Conservation (phyloP, 768 basidiomycete species). For the Xanthoconium purpureum region DNA sequence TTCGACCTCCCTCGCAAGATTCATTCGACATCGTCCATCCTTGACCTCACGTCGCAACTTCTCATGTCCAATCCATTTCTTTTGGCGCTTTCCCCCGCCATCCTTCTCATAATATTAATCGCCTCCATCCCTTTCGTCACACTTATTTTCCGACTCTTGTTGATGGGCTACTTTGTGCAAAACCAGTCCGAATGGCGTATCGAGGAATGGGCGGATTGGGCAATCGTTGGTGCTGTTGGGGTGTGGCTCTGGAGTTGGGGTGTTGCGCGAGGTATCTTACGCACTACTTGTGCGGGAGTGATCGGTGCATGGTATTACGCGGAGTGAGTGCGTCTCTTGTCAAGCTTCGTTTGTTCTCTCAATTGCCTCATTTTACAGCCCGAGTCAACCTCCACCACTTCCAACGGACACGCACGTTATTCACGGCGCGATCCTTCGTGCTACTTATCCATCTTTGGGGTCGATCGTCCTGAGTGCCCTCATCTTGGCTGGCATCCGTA, state of each 20-base stretch:
- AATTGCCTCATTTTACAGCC: conserved; percentile 18
- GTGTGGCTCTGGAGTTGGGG: conserved; percentile 76
- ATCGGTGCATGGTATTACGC: conserved; percentile 92
- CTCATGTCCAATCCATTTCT: conserved; percentile 73
- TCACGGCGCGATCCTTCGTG: conserved; percentile 72
- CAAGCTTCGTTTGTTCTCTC: neutral
- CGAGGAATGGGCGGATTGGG: conserved; percentile 70
- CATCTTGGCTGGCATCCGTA: conserved; percentile 67
- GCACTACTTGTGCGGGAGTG: conserved; percentile 76
- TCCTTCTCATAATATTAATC: conserved; percentile 65
- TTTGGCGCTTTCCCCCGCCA: conserved; percentile 67
- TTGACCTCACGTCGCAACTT: conserved; percentile 62
- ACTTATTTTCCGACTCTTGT: conserved; percentile 70
- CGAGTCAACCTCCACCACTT: conserved; percentile 34
- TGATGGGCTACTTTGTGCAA: conserved; percentile 56
- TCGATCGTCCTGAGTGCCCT: conserved; percentile 74
- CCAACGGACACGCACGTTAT: conserved; percentile 67
- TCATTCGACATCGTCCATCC: conserved; percentile 58
- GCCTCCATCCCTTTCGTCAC: conserved; percentile 77
- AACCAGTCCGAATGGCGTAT: conserved; percentile 52
- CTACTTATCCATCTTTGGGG: conserved; percentile 80
- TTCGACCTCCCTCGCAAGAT: conserved; percentile 68
- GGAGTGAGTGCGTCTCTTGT: conserved; percentile 38
- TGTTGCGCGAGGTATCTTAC: conserved; percentile 73
- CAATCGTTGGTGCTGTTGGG: conserved; percentile 50